Evolutionary conservation across 805 yeast species (phyloP), one percentile per base, ranked within the genome.

Genomic region (Schwanniomyces vanrijiae): DNA sequence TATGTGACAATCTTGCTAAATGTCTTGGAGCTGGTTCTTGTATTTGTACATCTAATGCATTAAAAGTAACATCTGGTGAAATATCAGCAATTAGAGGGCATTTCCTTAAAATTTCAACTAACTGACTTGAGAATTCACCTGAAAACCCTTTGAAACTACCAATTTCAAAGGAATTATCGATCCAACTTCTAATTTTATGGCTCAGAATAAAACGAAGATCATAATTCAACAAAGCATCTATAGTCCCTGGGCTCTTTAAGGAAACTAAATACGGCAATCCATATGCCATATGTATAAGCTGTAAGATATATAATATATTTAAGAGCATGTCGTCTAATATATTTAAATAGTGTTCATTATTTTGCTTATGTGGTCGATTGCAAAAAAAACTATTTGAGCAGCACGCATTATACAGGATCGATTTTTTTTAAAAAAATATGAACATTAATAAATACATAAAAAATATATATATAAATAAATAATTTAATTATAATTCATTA

Each of bases 111-210:
- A 76, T 69, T 7, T 71, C 74, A 31, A 80, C 55, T 1, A 76
- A 68, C 9, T 70, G 79, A 22, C 65, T 61, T 9, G 83, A 69
- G 59, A 85, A 80, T 45, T 75, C 76, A 0, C 90, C 90, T 0
- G 84, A 75, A 50, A 90, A 80, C 0, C 87, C 95, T 52, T 78
- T 81, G 59, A 88, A 86, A 19, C 74, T 75, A 1, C 95, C 95
- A 57, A 89, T 81, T 0, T 86, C 75, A 53, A 82, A 82, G 10
- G 78, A 69, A 46, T 76, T 73, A 10, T 73, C 69, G 22, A 88
- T 76, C 37, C 72, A 63, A 33, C 75, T 69, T 50, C 80, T 61
- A 44, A 77, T 65, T 56, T 81, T 77, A 24, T 77, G 61, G 3
- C 59, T 54, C 21, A 55, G 56, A 0, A 73, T 69, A 43, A 59